Base-by-base conservation (phyloP, 352 stramenopile species). In the Pythium vanterpoolii region DNA sequence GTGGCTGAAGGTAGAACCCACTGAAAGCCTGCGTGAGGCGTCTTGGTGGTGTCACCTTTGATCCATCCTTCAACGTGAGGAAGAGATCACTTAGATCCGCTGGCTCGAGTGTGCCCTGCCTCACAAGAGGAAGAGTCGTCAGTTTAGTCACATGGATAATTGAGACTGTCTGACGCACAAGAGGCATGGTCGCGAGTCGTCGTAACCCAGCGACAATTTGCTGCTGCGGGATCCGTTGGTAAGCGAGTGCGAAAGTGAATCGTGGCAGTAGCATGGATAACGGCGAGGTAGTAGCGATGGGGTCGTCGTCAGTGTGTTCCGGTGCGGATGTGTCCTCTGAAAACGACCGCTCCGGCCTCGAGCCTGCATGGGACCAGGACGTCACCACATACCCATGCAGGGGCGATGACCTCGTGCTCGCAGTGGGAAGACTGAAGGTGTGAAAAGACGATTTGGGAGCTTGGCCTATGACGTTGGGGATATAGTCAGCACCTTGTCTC, bases 301-400 rank as follows among this genome's bases (percentile, higher is more conserved):
- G 1, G 28, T 27, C 28, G 16, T 39, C 28, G 4, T 27, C 47
- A 18, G 43, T 21, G 0, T 49, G 5, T 26, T 49, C 24, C 9
- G 21, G 21, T 13, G 24, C 5, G 6, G 18, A 26, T 11, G 24
- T 8, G 13, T 31, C 11, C 4, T 30, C 11, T 23, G 43, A 19
- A 34, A 48, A 28, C 33, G 36, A 26, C 3, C 18, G 11, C 23
- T 27, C 13, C 14, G 23, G 34, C 5, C 8, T 21, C 44, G 56
- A 24, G n/a, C 9, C 23, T 33, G 18, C n/a, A 11, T 42, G 51
- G n/a, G 31, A 11, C 71, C 74, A 80, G 11, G 65, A 48, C 2
- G 65, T 79, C 9, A 85, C 61, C 18, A 74, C 78, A 30, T 77
- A 62, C 9, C 75, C 73, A 44, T 72, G 74, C 6, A 82, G 30